Base-by-base conservation (phyloP, 208 protist species). In the Wallacemonas collosoma region DNA sequence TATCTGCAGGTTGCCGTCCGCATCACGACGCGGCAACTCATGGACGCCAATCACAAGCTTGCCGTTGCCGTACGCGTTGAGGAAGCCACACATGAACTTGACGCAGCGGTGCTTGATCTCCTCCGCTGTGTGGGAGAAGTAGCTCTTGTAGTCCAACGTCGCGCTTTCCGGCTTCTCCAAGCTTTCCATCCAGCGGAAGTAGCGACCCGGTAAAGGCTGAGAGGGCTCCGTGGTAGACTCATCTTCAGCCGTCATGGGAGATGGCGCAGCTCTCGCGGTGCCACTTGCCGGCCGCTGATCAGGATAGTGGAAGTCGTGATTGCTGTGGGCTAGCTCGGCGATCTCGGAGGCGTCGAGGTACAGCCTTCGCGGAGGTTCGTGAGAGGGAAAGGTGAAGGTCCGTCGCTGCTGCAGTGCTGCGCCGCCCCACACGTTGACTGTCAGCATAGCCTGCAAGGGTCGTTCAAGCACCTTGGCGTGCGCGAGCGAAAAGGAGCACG, bases 111-210 rank as follows among this genome's bases (percentile, higher is more conserved):
- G 80, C n/a, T 78, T 75, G 38, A 87, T 87, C 72, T 91, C 86
- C 15, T 77, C 58, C 8, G 73, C 76, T 2, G 86, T 83, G 70
- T 87, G 61, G 39, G 77, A 87, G 51, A 91, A 83, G 77, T 88
- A 87, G 82, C 86, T 91, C 77, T 91, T 91, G 76, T 91, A 91
- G 47, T 91, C 86, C 2, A 88, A 74, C 56, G 81, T 84, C 2
- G 83, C 66, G 60, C 83, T 87, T 75, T 88, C 86, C 14, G 86
- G 86, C 58, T 83, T 83, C 53, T 85, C 73, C 54, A 88, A 72
- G 51, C 68, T 76, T 51, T 79, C 68, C 80, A 88, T 87, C 83
- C 82, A 91, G 26, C 41, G 63, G 64, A 87, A 91, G 68, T 56
- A 79, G 56, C 68, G 73, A n/a, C 48, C 60, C 5, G 60, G 60